Conservation (phyloP, 257 asterid species). For the Scutellaria barbata region DNA sequence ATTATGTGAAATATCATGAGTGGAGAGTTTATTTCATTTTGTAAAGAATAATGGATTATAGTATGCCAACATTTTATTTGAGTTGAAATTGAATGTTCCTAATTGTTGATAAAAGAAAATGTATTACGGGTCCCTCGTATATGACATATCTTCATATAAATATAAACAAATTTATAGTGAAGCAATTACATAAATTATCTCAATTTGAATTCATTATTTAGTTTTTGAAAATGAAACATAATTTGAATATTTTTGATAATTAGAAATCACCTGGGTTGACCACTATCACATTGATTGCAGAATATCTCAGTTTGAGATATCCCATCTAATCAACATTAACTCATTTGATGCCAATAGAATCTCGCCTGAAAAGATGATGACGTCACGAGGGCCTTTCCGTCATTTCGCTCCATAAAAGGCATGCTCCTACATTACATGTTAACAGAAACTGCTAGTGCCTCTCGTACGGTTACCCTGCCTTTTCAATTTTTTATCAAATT, state of each 20-base stretch:
- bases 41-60: not conserved
- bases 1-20: not conserved
- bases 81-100: constrained; percentile 1
- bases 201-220: too few species aligned
- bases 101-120: too few species aligned
- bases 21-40: not conserved
- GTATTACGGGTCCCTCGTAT: too few species aligned
- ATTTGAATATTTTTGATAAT: not conserved
- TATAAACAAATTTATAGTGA: too few species aligned
- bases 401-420: constrained; percentile 41
- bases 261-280: constrained; percentile 43
- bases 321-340: constrained; percentile 29
- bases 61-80: not conserved
- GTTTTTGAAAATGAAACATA: too few species aligned
- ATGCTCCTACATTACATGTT: constrained; percentile 22
- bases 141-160: too few species aligned
- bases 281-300: constrained; percentile 31
- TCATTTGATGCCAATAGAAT: constrained; percentile 46
- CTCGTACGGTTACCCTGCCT: not conserved
- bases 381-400: constrained; percentile 31
- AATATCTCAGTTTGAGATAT: not conserved
- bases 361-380: constrained; percentile 26
- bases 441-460: constrained; percentile 33
- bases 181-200: too few species aligned
- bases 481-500: too few species aligned